Conservation (phyloP, 176 grass and related monocot species). For the Themeda triandra region DNA sequence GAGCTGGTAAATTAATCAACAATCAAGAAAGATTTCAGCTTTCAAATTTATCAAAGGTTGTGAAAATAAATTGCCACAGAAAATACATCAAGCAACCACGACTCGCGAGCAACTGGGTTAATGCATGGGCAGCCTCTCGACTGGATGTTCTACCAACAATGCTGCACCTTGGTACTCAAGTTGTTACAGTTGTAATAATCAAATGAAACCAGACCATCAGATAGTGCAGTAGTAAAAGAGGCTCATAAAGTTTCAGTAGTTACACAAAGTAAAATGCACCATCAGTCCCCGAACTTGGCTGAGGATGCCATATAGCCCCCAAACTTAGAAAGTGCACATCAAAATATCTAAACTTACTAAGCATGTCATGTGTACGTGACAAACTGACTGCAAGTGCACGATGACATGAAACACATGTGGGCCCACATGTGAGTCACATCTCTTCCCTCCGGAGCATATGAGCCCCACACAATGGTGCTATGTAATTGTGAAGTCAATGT, state of each 20-base stretch:
- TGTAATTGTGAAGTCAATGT: neutral
- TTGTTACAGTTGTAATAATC: neutral
- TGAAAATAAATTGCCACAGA: neutral
- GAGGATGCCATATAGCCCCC: neutral
- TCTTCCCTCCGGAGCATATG: neutral
- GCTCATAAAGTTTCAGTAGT: slow-evolving; percentile 4
- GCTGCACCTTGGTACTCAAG: neutral
- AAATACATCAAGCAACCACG: neutral
- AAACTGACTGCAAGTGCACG: neutral
- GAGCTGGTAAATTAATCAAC: neutral
- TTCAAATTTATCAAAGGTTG: neutral
- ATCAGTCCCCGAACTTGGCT: neutral
- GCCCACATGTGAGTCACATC: neutral
- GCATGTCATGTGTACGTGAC: neutral
- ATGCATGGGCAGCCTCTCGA: neutral
- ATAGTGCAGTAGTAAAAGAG: neutral
- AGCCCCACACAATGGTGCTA: neutral
- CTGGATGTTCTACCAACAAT: neutral
- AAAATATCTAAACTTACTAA: neutral
- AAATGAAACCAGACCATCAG: neutral
- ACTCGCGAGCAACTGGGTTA: neutral
- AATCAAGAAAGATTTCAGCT: neutral
- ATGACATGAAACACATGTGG: neutral
- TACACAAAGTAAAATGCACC: neutral
- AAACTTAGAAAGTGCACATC: neutral